Base-by-base conservation (phyloP, 306 rosid genomes). In the Cicer judaicum region DNA sequence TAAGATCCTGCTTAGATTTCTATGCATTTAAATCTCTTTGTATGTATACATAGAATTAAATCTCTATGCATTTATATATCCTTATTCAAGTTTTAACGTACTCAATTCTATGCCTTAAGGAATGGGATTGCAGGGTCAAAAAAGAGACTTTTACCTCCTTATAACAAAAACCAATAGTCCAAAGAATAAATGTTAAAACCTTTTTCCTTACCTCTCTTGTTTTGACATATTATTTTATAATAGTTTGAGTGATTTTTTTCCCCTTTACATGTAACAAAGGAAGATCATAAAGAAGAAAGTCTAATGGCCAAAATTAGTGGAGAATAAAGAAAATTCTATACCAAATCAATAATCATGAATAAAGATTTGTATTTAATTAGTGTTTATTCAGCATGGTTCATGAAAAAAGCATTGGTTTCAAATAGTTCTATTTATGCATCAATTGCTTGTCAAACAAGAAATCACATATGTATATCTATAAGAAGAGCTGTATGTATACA, bases 371-470 rank as follows among this genome's bases (percentile, higher is more conserved):
- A 8, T 54, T 16, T 18, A 54, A 18, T 16, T 18, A 18, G 34
- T 18, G 29, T 54, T 50, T 29, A 8, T 54, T 54, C 16, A 8
- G 8, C 60, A 54, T 7, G 12, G 18, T 55, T 55, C 36, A 18
- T 55, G 12, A 57, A 57, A 9, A 57, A 10, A 14, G 1, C 15
- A 10, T 55, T 55, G 2, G 5, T 34, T 65, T 8, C 7, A 42
- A 15, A 34, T 43, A 12, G 2, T 41, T 46, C 54, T 76, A 8
- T 64, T 15, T 76, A 11, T 36, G 6, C 6, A 8, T 59, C 19
- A 70, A 19, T 67, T 76, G 19, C 14, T 55, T 50, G 21, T 55
- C 40, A 55, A 67, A 67, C 54, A 43, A 78, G n/a, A 69, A 78
- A 50, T 7, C 19, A 61, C 24, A 50, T 29, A 29, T 18, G 43